A percentile compares a stretch with the other conserved stretches of the same genome.
Conservation (phyloP, 768 basidiomycete species). For the Lepiota brunneoincarnata region DNA sequence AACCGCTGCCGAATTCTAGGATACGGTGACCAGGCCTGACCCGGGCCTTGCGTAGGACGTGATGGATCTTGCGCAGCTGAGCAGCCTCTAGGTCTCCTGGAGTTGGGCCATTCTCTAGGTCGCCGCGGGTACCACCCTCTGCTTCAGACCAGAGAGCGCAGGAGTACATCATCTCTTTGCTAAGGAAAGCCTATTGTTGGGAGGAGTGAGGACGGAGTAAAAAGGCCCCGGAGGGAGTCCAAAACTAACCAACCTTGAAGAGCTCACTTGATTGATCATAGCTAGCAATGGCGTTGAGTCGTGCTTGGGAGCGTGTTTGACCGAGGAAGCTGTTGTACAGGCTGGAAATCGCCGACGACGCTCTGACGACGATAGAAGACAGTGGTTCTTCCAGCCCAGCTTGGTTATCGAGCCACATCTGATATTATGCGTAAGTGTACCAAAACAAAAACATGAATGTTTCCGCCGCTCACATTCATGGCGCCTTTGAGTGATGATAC, state of each 20-base stretch:
- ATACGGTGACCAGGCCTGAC: conserved; percentile 79
- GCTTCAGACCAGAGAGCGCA: conserved; percentile 82
- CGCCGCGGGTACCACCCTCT: conserved; percentile 78
- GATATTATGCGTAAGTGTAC: conserved; percentile 4
- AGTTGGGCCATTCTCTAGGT: conserved; percentile 53
- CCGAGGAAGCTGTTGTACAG: conserved; percentile 71
- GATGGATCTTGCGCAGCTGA: conserved; percentile 78
- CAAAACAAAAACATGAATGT: not conserved
- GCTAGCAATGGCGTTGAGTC: conserved; percentile 80
- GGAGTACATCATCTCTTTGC: conserved; percentile 93
- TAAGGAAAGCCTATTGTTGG: conserved; percentile 71
- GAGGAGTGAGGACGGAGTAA: conserved; percentile 9
- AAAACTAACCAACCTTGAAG: conserved; percentile 55
- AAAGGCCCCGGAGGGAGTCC: conserved; percentile 4
- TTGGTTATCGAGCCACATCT: conserved; percentile 72
- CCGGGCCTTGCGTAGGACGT: conserved; percentile 76
- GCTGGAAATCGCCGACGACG: conserved; percentile 59
- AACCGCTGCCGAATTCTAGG: conserved; percentile 91
- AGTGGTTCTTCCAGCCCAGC: conserved; percentile 54
- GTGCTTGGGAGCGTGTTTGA: conserved; percentile 68
- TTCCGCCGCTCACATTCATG: conserved; percentile 57
- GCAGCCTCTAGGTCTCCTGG: conserved; percentile 76
- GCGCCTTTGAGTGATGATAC: conserved; percentile 55
- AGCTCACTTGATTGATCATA: conserved; percentile 92
- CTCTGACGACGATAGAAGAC: conserved; percentile 52